phyloP scores from a whole-genome alignment of 2,329 filamentous ascomycete species.

The Ophiostoma australiae region DNA sequence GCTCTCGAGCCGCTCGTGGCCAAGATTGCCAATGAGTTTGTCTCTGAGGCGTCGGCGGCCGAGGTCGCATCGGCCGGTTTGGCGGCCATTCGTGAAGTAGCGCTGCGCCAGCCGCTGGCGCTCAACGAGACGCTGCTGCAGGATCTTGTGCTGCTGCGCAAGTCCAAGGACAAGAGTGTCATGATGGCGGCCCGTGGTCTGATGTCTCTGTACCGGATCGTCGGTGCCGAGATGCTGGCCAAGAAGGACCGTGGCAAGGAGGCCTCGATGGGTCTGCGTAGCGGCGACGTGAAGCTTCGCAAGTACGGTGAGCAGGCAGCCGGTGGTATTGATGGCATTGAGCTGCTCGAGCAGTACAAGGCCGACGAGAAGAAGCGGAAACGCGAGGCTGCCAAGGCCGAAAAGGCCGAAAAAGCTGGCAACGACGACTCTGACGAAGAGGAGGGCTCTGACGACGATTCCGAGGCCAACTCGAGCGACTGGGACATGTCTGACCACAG shows the following conservation, averaged over 20 bases:
- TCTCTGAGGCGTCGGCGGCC: conserved; percentile 84
- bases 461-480: conserved; percentile 48
- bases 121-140: conserved; percentile 96
- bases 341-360: conserved; percentile 89
- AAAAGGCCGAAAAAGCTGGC: conserved; percentile 56
- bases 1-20: conserved; percentile 82
- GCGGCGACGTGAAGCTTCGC: conserved; percentile 68
- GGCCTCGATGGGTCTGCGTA: conserved; percentile 72
- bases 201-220: conserved; percentile 83
- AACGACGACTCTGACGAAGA: conserved; percentile 56
- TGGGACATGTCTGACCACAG: conserved; percentile 61
- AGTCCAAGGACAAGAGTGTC: conserved; percentile 97
- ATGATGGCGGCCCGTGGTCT: conserved; percentile 97
- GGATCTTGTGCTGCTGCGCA: conserved; percentile 90
- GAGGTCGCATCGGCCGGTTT: conserved; percentile 85
- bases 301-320: conserved; percentile 76
- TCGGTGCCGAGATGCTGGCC: conserved; percentile 80
- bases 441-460: conserved; percentile 56
- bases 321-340: conserved; percentile 85
- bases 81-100: conserved; percentile 92
- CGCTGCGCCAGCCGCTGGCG: conserved; percentile 84
- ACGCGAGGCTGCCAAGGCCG: conserved; percentile 45
- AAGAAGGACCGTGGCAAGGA: conserved; percentile 89
- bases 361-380: conserved; percentile 77
- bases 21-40: conserved; percentile 98